These are phyloP conservation scores for Kwoniella shivajii DNA, from an alignment of 1,284 basidiomycete species.

Conservation along the genomic window DNA sequence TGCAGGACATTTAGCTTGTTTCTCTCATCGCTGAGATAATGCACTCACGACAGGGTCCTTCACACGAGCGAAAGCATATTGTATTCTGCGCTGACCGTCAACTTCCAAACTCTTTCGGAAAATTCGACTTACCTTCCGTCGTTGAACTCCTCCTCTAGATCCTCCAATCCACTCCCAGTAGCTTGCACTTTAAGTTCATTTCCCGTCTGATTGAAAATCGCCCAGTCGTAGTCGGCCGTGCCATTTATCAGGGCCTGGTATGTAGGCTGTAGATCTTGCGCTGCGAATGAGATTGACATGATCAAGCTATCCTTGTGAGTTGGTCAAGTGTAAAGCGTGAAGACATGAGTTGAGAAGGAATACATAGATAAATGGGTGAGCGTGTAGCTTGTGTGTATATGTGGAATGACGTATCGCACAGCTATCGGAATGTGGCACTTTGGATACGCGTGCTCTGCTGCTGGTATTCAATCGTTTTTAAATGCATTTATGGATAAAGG, in stretches of 20 bases:
- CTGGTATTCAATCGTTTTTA: too few species aligned
- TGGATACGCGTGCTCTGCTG: not conserved
- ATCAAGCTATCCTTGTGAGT: constrained; percentile 4
- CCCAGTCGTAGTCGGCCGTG: constrained; percentile 75
- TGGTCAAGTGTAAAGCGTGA: not conserved
- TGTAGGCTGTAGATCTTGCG: constrained; percentile 67
- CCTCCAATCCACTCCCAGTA: constrained; percentile 83
- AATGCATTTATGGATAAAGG: too few species aligned
- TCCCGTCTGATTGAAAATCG: constrained; percentile 74
- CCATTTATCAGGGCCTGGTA: constrained; percentile 79
- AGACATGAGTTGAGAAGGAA: constrained; percentile 1
- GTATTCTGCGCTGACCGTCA: constrained; percentile 63
- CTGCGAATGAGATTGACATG: constrained; percentile 53
- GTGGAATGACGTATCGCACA: constrained; percentile 16
- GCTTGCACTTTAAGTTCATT: constrained; percentile 90
- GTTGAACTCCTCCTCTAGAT: constrained; percentile 89
- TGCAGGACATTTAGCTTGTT: constrained; percentile 45
- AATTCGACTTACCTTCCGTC: constrained; percentile 71
- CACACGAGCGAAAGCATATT: constrained; percentile 90
- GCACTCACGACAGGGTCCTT: constrained; percentile 76
- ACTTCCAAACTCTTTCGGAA: not conserved
- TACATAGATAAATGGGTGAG: not conserved
- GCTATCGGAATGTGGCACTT: constrained; percentile 16
- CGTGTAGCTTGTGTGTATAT: not conserved
- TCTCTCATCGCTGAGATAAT: not conserved